phyloP scores from a whole-genome alignment of 768 basidiomycete species.

The Artomyces pyxidatus region DNA sequence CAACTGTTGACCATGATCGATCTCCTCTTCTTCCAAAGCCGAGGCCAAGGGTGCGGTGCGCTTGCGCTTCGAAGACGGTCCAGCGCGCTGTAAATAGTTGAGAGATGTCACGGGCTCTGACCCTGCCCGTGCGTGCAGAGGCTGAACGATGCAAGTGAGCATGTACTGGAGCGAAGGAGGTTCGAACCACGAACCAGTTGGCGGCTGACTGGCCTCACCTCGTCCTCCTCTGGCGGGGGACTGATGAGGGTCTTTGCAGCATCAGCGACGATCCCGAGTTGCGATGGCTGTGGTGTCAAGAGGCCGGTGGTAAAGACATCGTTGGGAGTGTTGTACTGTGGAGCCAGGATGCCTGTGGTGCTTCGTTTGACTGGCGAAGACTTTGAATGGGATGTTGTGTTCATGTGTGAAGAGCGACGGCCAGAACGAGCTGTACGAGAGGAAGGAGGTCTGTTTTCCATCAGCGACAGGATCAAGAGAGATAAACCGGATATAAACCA shows the following conservation, averaged over 20 bases:
- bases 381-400: constrained; percentile 1
- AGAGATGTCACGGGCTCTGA: constrained; percentile 12
- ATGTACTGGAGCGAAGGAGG: constrained; percentile 2
- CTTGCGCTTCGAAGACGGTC: constrained; percentile 31
- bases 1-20: constrained; percentile 13
- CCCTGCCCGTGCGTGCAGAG: constrained; percentile 12
- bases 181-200: not conserved
- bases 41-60: constrained; percentile 17
- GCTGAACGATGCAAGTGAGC: constrained; percentile 14
- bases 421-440: not conserved
- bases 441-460: constrained; percentile 12
- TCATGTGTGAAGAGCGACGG: constrained; percentile 1
- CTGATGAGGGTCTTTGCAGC: constrained; percentile 15
- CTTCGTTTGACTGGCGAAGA: constrained; percentile 10
- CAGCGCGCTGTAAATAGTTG: constrained; percentile 7
- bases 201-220: not conserved
- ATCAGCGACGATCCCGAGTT: constrained; percentile 4
- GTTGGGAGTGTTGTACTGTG: constrained; percentile 4
- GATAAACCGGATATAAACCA: not conserved
- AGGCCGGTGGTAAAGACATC: constrained; percentile 10
- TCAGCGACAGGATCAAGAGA: not conserved
- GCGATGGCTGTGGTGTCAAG: constrained; percentile 10
- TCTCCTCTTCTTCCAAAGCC: constrained; percentile 4
- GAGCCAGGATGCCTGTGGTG: constrained; percentile 5
- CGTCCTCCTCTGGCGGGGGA: constrained; percentile 12